Evolutionary conservation across 177 flowering plant genomes (phyloP).

Genomic region (Vitis hybrid): DNA sequence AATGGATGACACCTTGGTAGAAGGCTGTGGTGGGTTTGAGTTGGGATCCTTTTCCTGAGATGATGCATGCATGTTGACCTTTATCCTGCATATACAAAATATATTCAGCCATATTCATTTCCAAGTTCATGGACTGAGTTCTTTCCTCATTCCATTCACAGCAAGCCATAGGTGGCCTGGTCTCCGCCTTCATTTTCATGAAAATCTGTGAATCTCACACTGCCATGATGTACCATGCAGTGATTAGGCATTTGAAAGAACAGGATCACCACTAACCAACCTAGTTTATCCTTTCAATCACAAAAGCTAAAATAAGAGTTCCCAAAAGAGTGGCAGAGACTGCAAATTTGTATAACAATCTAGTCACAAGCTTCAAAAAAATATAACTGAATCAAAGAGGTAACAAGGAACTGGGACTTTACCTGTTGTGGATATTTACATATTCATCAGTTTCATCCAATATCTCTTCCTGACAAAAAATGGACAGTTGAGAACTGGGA

Average conservation of each 20-base stretch:
- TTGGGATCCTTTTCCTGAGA: slow-evolving; percentile 45
- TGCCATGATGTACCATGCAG: not conserved
- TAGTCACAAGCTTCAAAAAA: not conserved
- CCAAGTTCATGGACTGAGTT: not conserved
- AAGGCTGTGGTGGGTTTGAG: slow-evolving; percentile 21
- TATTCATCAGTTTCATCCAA: slow-evolving; percentile 97
- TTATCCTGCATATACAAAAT: slow-evolving; percentile 58
- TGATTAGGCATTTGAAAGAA: not conserved
- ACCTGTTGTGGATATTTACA: slow-evolving; percentile 93
- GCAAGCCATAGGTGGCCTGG: not conserved
- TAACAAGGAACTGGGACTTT: slow-evolving; percentile 1
- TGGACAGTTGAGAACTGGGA: slow-evolving; percentile 2
- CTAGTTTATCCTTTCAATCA: not conserved
- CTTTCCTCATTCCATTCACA: not conserved
- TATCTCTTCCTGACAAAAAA: slow-evolving; percentile 81
- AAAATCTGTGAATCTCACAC: not conserved
- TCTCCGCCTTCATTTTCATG: not conserved
- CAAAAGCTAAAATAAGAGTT: not conserved
- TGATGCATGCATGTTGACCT: slow-evolving; percentile 71
- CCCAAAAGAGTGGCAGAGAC: not conserved
- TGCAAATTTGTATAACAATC: not conserved
- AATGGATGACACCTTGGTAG: slow-evolving; percentile 23
- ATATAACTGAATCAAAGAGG: not conserved
- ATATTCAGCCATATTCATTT: not conserved
- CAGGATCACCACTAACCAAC: not conserved